Base-by-base conservation (phyloP, 305 asterid genomes). In the Fraxinus latifolia region DNA sequence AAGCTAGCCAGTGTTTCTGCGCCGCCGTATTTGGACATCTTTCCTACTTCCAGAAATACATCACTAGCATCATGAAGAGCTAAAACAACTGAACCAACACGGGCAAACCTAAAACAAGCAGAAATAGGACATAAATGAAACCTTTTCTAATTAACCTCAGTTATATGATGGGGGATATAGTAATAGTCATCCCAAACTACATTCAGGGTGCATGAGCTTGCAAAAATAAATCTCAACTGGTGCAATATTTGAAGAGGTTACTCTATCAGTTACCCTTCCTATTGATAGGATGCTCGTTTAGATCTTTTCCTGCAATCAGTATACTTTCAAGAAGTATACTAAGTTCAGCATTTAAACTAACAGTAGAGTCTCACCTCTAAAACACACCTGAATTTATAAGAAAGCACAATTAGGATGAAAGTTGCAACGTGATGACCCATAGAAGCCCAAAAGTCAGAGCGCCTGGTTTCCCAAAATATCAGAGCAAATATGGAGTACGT, bases 51-150 rank as follows among this genome's bases (percentile, higher is more conserved):
- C 65, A 95, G 90, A 83, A 95, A 94, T 44, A 94, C 86, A 85
- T 95, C 99, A 12, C 93, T 92, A 44, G 94, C 99, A 89, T 95
- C 99, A 80, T 95, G 99, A 83, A 95, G 95, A 74, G 99, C 98
- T 84, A 95, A 89, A 83, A 94, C 90, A 65, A 94, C 79, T 7
- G 99, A 93, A 77, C 99, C 99, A 5, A 80, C 95, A 33, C 98
- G 97, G 42, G 89, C 96, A 91, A 94, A 94, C 88, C 99, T 95
- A 91, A 87, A 88, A 25, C 21, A 80, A 82, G 23, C 75, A 80
- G 55, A 85, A 68, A 78, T 68, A 29, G 19, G 74, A 68, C 74
- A 68, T 27, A 68, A 68, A 29, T 29, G 74, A 12, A 29, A 29
- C 3, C 7, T 68, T 67, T 27, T 60, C 71, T 23, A 58, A 21